Base-by-base conservation (phyloP, 352 stramenopile species). In the Phytophthora fragariaefolia region DNA sequence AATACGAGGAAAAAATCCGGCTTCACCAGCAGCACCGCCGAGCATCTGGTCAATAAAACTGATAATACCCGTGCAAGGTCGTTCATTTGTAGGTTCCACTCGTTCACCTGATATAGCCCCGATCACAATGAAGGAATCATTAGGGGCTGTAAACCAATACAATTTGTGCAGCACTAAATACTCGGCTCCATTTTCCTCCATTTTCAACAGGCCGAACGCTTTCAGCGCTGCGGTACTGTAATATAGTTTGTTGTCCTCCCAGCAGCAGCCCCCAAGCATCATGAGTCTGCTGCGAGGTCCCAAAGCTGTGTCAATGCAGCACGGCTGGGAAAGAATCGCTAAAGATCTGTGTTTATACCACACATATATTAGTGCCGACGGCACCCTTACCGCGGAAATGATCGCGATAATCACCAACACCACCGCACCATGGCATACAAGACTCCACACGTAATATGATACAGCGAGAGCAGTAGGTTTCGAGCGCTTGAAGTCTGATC, bases 391-490 rank as follows among this genome's bases (percentile, higher is more conserved):
- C 0, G 42, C 28, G 7, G 42, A 30, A 24, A 62, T 54, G 7
- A 54, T 54, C 18, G 42, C 40, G 17, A 62, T 9, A 13, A 54
- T 46, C 10, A 54, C 40, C 3, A 46, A 1, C 1, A 46, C 40
- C 6, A 54, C 55, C 6, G 28, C 18, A 3, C 27, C 55, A 36
- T 48, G 55, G 15, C 55, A 55, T 6, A 50, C 24, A 17, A 63
- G 30, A 18, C 42, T 55, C 55, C 55, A 55, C 6, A 62, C 3
- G 40, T 62, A 62, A 22, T 62, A 62, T 0, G 54, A 54, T 2
- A 62, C 42, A n/a, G 40, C 40, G 4, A 45, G 20, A n/a, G 40
- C 26, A 6, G 54, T 42, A 4, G 27, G 40, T 27, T 53, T 52
- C 0, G 40, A 54, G 12, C 54, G 54, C 28, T 62, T 62, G 22